Evolutionary conservation across 257 asterid genomes (phyloP), one percentile per base, ranked within the genome.

Genomic region (Knoxia roxburghii): DNA sequence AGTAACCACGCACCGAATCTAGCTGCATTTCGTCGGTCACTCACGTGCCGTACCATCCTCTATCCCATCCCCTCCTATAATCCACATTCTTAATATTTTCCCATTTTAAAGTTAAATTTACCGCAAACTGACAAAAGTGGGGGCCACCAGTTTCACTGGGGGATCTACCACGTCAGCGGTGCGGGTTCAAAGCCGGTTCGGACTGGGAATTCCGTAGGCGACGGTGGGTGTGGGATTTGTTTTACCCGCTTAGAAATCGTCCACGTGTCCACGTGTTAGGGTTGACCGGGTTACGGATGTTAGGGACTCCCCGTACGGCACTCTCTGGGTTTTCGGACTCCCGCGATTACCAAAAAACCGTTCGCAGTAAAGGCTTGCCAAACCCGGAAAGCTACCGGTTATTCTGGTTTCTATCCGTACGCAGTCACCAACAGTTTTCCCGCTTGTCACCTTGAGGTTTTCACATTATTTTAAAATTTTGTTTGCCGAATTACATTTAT

Each of bases 221-320:
- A 41, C 67, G 52, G 39, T 57, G 43, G 23, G 17, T 33, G 29
- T 18, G 17, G 41, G 41, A 37, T 37, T 37, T 37, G 4, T 37
- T 59, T 20, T 3, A n/a, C 26, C 23, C 0, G 46, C 2, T 32
- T 30, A 10, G 15, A 5, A 20, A 37, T 21, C 6, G 53, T 64
- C 65, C 79, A 33, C 79, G 72, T 64, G 39, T 75, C 71, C 75
- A 69, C 64, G 64, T 69, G 55, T n/a, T 17, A 61, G 53, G 32
- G 58, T 65, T 24, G 72, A 74, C 79, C 23, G 50, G 43, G 40
- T 33, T 11, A 30, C 52, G 45, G 23, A 62, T 52, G 8, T 39
- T 45, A 30, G 45, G 60, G 11, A 5, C n/a, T 1, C 14, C 69
- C 65, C 50, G 79, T 75, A 58, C 76, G 66, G 68, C 68, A 26